phyloP scores from a whole-genome alignment of 2,329 filamentous ascomycete genomes.

The Calonectria pseudoturangicola region DNA sequence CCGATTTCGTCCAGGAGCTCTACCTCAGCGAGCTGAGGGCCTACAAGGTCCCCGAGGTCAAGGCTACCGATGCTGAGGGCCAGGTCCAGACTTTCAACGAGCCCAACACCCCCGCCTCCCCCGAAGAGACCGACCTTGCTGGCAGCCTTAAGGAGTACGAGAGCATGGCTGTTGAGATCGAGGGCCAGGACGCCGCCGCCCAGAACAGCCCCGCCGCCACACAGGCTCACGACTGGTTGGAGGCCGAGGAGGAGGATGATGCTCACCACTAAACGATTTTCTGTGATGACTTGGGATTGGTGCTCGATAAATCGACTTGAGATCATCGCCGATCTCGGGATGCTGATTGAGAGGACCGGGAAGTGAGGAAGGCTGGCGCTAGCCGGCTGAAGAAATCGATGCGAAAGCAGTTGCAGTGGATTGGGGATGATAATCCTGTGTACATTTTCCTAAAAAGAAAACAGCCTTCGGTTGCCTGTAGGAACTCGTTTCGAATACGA shows the following conservation, averaged over 20 bases:
- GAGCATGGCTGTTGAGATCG: conserved; percentile 93
- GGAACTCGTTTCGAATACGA: conserved; percentile 58
- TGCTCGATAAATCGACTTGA: conserved; percentile 34
- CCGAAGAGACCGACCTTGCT: conserved; percentile 95
- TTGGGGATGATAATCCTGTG: conserved; percentile 58
- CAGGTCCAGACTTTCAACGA: conserved; percentile 91
- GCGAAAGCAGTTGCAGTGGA: conserved; percentile 48
- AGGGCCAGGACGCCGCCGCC: conserved; percentile 83
- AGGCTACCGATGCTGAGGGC: conserved; percentile 90
- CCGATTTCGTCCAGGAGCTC: conserved; percentile 97
- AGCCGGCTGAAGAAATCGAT: conserved; percentile 37
- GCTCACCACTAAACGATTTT: conserved; percentile 69
- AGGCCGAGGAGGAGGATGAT: conserved; percentile 81
- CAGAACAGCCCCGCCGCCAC: conserved; percentile 76
- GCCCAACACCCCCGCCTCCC: conserved; percentile 88
- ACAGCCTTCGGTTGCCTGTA: conserved; percentile 57
- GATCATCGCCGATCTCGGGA: conserved; percentile 38
- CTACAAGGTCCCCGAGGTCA: conserved; percentile 91
- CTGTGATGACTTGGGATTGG: conserved; percentile 35
- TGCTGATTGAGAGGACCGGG: conserved; percentile 40
- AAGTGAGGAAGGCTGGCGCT: conserved; percentile 45
- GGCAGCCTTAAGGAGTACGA: conserved; percentile 96
- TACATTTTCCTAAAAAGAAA: conserved; percentile 61
- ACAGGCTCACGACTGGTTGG: conserved; percentile 84
- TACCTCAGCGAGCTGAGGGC: conserved; percentile 97